Evolutionary conservation across 2,329 filamentous ascomycete genomes (phyloP), one percentile per base, ranked within the genome.

Genomic region (Colletotrichum australisinense): DNA sequence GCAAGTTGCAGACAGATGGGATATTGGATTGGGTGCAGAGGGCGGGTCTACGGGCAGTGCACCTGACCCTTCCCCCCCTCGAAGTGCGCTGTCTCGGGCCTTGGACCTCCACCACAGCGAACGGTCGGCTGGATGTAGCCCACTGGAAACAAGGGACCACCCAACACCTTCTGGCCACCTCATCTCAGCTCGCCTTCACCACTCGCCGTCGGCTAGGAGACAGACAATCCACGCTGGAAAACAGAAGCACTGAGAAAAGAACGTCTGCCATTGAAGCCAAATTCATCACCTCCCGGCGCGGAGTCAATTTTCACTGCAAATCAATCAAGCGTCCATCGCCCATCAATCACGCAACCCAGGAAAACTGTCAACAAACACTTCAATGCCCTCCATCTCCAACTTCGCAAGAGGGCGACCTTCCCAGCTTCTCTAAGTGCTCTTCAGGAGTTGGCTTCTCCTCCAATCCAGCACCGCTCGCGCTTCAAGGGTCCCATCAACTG

Each of bases 121-220:
- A 56, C 56, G 42, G 67, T 38, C 70, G 60, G 70, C 67, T 62
- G 60, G 67, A 65, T 72, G 65, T 70, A 73, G 70, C 67, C 67
- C 56, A 70, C 67, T 73, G 65, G 46, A 69, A 69, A 73, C 69
- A 74, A 74, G 72, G 64, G 53, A 64, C 72, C 69, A 68, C 73
- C 73, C 73, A 68, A 69, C 73, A 67, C 59, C 69, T 63, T 38
- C 63, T 69, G 62, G 28, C 72, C 69, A 73, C 32, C 52, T 38
- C 52, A 30, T 4, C 46, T 70, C 69, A 59, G n/a, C 55, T 65
- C 66, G 26, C 35, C 49, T 24, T 42, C 11, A 63, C 66, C 56
- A 69, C 32, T 69, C 32, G 68, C 70, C 19, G 67, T 70, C 67
- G 56, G 32, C 62, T 53, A 49, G 58, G 70, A 70, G 60, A 70